Evolutionary conservation across 345 rosid species (phyloP).

Genomic region (Microcos paniculata): DNA sequence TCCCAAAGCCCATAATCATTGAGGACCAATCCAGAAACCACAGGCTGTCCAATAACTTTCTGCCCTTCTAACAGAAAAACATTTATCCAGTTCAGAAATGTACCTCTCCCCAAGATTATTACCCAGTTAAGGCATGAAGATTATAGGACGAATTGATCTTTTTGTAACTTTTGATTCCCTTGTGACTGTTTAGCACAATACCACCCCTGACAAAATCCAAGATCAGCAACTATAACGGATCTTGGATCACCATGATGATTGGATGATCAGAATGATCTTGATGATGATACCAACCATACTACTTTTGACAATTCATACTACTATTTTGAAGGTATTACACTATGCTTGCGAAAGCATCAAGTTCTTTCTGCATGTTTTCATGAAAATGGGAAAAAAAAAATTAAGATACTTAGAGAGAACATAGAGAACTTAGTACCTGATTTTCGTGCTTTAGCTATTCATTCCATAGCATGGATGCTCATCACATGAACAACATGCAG

Average conservation of each 20-base stretch:
- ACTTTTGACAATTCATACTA: not conserved
- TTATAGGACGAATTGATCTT: not conserved
- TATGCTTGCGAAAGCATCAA: not conserved
- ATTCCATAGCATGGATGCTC: slow-evolving; percentile 99
- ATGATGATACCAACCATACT: not conserved
- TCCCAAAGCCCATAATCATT: slow-evolving; percentile 91
- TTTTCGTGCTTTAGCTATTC: slow-evolving; percentile 87
- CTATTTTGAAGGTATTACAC: not conserved
- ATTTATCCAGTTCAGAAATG: slow-evolving; percentile 1
- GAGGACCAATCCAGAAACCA: slow-evolving; percentile 87
- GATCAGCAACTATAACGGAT: not conserved
- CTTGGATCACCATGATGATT: not conserved
- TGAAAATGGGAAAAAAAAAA: not conserved
- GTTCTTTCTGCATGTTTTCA: not conserved
- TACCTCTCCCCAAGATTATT: not conserved
- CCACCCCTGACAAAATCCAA: not conserved
- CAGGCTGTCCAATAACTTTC: slow-evolving; percentile 90
- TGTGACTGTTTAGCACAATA: not conserved
- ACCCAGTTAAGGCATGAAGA: not conserved
- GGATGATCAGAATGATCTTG: not conserved
- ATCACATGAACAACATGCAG: slow-evolving; percentile 97
- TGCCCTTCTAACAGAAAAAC: slow-evolving; percentile 63
- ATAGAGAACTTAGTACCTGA: slow-evolving; percentile 50
- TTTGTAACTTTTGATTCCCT: not conserved
- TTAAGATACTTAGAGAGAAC: not conserved